Evolutionary conservation across 805 yeast species (phyloP), one percentile per base, ranked within the genome.

Genomic region (Kuraishia floccosa): DNA sequence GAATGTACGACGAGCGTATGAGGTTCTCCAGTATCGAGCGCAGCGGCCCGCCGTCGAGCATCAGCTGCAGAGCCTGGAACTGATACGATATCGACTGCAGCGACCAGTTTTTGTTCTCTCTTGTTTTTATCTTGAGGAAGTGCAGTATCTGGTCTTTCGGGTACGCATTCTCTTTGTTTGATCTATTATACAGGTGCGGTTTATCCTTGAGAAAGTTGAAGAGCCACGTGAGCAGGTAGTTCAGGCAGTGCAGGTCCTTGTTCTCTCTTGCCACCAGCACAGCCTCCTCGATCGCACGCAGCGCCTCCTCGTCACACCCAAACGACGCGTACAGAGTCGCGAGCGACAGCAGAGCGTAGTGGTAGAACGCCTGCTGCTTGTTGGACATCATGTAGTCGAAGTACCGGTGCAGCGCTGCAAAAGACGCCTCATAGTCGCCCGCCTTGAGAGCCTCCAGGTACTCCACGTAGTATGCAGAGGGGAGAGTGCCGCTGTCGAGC

Each of bases 201-300:
- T 76, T 67, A 35, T 71, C 69, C 36, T 72, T 72, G 44, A 83
- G 62, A 41, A 79, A 82, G 38, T 76, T 69, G 40, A 75, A 73
- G 1, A 84, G 58, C 86, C 91, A 80, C 7, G 84, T 65, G 30
- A 85, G 56, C 11, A 85, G 65, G 41, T 75, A 75, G 17, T 82
- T 78, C 25, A 85, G 60, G 17, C 93, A 82, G 10, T 65, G 60
- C 33, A 71, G 63, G 49, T 87, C 95, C 38, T 76, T 76, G 42
- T 79, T 77, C 43, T 86, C 95, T 40, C 96, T 60, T 0, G 96
- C 96, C 3, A 86, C 85, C 5, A 80, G 63, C 3, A 85, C 79
- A 0, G 96, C 91, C 49, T 86, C 96, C 38, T 80, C 84, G 6
- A 85, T 80, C 1, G 94, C 78, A 39, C 77, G 65, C 10, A 84